Evolutionary conservation across 1,284 basidiomycete genomes (phyloP).

Genomic region (Boletus albobrunnescens): DNA sequence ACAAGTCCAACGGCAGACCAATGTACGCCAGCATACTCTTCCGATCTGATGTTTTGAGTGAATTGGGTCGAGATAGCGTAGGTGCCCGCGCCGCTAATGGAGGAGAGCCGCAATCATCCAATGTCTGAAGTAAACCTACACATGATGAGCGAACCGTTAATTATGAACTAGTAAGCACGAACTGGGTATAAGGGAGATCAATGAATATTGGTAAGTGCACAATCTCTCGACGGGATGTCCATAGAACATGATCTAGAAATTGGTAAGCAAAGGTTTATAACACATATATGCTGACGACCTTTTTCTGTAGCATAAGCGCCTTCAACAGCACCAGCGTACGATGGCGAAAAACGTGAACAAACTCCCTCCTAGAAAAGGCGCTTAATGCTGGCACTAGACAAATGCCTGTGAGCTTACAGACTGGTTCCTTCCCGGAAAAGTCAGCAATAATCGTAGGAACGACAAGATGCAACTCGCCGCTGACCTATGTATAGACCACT

Average conservation of each 20-base stretch:
- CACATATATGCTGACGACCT: slow-evolving; percentile 43
- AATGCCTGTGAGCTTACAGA: slow-evolving; percentile 46
- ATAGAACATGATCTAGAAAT: slow-evolving; percentile 85
- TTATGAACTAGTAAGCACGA: slow-evolving; percentile 14
- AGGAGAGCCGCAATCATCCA: slow-evolving; percentile 92
- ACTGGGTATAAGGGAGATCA: slow-evolving; percentile 83
- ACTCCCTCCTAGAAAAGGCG: slow-evolving; percentile 58
- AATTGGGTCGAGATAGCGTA: slow-evolving; percentile 69
- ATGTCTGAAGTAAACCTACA: slow-evolving; percentile 75
- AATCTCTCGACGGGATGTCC: slow-evolving; percentile 95
- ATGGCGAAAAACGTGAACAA: slow-evolving; percentile 92
- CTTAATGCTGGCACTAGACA: slow-evolving; percentile 1
- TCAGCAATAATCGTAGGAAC: slow-evolving; percentile 13
- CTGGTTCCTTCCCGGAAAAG: slow-evolving; percentile 63
- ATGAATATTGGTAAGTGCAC: slow-evolving; percentile 96
- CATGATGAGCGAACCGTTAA: not conserved
- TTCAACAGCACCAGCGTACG: slow-evolving; percentile 93
- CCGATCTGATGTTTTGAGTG: slow-evolving; percentile 84
- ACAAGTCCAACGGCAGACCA: slow-evolving; percentile 85
- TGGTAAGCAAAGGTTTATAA: slow-evolving; percentile 4
- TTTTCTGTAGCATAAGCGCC: slow-evolving; percentile 88
- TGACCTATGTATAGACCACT: slow-evolving; percentile 85
- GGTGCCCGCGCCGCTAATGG: slow-evolving; percentile 70
- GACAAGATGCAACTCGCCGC: slow-evolving; percentile 16
- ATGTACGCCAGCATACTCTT: slow-evolving; percentile 89